Evolutionary conservation across 2,329 filamentous ascomycete species (phyloP).

Genomic region (Cercospora zeina): DNA sequence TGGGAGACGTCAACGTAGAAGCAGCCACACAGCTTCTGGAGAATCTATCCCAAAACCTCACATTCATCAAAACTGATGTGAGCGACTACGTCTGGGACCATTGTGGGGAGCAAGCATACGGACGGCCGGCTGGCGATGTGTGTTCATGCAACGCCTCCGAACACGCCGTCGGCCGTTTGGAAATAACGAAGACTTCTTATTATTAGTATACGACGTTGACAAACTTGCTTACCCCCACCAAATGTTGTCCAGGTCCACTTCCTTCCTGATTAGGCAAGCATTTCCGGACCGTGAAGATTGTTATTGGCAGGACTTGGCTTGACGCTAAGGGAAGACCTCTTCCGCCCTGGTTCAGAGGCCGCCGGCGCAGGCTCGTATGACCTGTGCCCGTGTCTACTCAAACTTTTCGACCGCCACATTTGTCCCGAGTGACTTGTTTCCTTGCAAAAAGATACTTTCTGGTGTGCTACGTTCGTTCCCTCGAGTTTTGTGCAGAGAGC

Average conservation of each 20-base stretch:
- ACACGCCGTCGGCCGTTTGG: not conserved
- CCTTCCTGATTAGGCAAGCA: slow-evolving; percentile 10
- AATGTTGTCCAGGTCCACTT: slow-evolving; percentile 10
- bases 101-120: not conserved
- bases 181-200: no score
- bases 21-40: slow-evolving; percentile 15
- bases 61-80: slow-evolving; percentile 51
- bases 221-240: slow-evolving; percentile 11
- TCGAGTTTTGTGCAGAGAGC: no score
- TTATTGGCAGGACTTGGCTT: slow-evolving; percentile 1
- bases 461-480: not conserved
- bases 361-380: slow-evolving; percentile 10
- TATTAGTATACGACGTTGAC: slow-evolving; percentile 1
- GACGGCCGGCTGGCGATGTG: not conserved
- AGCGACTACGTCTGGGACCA: slow-evolving; percentile 42
- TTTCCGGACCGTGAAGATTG: not conserved
- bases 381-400: not conserved
- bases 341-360: slow-evolving; percentile 11
- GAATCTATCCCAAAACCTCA: slow-evolving; percentile 23
- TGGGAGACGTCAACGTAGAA: slow-evolving; percentile 44
- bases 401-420: not conserved
- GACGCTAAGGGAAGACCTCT: slow-evolving; percentile 15
- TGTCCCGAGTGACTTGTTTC: not conserved
- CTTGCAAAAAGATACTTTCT: not conserved
- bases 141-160: not conserved